Conservation (phyloP, 768 basidiomycete genomes). For the Tricholoma matsutake region DNA sequence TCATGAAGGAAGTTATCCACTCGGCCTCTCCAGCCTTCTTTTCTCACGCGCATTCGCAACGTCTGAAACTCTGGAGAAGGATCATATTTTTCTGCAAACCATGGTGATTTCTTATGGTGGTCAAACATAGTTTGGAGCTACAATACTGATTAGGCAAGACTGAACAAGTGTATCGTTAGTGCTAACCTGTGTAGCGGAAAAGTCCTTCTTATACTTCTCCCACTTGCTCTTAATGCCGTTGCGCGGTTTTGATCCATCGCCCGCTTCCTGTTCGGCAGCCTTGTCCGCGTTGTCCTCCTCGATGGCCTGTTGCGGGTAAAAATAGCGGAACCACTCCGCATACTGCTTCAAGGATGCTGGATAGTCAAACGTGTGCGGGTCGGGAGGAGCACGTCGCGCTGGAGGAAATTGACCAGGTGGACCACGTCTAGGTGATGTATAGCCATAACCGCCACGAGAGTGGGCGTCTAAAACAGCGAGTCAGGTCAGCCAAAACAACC, state of each 20-base stretch:
- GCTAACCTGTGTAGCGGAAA: constrained; percentile 83
- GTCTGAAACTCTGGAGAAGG: constrained; percentile 65
- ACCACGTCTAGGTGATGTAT: constrained; percentile 63
- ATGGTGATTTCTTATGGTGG: constrained; percentile 91
- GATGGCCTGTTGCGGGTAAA: constrained; percentile 67
- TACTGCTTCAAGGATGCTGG: constrained; percentile 81
- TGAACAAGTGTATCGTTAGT: constrained; percentile 17
- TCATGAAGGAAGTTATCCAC: constrained; percentile 72
- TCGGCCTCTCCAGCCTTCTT: constrained; percentile 80
- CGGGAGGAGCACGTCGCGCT: constrained; percentile 62
- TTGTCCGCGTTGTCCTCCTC: constrained; percentile 86
- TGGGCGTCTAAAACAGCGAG: constrained; percentile 49
- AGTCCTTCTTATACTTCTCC: constrained; percentile 95
- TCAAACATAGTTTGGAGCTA: constrained; percentile 97
- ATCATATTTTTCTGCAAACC: constrained; percentile 97
- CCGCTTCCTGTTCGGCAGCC: constrained; percentile 79
- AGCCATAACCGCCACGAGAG: constrained; percentile 56
- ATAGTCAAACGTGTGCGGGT: constrained; percentile 80
- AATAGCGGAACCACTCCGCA: constrained; percentile 85
- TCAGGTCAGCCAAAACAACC: constrained; percentile 12
- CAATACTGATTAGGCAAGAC: constrained; percentile 32
- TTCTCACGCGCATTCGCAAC: constrained; percentile 75
- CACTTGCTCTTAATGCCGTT: constrained; percentile 82
- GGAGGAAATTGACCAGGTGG: constrained; percentile 47
- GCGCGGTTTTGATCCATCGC: constrained; percentile 77